These are phyloP conservation scores for Scheffersomyces segobiensis DNA, from an alignment of 1,139 yeast genomes.

Conservation along the genomic window DNA sequence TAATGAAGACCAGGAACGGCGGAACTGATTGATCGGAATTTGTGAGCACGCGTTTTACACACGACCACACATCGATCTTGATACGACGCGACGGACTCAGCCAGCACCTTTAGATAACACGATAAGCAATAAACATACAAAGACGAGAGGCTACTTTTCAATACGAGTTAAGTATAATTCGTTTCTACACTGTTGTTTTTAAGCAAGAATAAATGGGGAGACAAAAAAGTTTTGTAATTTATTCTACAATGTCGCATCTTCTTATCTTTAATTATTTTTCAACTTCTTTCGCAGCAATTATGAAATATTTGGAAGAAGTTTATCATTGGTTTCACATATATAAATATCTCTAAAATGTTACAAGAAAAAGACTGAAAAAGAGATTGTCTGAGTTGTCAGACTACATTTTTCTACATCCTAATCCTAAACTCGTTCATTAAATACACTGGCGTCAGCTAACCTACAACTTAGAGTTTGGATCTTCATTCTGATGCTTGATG, in stretches of 20 bases:
- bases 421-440: neutral
- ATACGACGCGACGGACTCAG: too few species aligned
- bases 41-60: neutral
- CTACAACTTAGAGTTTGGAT: constrained; percentile 11
- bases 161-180: too few species aligned
- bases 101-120: neutral
- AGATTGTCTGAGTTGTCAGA: neutral
- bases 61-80: neutral
- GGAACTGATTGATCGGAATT: neutral
- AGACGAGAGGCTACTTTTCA: too few species aligned
- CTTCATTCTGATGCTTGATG: constrained; percentile 15
- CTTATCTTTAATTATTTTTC: neutral
- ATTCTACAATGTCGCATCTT: neutral
- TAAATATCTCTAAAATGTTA: too few species aligned
- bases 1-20: neutral
- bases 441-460: neutral
- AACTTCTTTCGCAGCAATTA: neutral
- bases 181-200: neutral
- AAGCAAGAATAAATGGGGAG: neutral
- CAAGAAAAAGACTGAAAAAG: too few species aligned
- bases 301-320: too few species aligned
- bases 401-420: neutral
- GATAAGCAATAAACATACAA: too few species aligned
- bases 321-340: neutral
- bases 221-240: neutral